Conservation (phyloP, 208 protist species). For the Leishmania lainsoni region DNA sequence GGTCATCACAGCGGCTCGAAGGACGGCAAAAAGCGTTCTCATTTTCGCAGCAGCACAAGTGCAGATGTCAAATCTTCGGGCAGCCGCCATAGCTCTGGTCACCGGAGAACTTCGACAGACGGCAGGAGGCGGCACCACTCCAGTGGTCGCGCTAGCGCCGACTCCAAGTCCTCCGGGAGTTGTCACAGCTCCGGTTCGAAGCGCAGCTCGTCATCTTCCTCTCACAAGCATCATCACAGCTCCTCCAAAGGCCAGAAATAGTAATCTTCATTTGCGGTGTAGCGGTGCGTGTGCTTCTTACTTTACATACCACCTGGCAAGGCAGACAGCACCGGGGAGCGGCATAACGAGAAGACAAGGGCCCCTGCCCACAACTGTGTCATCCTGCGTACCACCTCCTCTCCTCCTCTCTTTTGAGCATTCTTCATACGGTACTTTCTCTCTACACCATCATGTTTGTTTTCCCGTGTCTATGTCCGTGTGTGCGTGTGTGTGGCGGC, state of each 20-base stretch:
- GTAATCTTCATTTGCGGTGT: too few species aligned
- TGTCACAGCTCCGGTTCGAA: slow-evolving; percentile 17
- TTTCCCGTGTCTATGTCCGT: background rate
- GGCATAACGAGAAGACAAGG: background rate
- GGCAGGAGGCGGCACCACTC: background rate
- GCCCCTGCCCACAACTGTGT: background rate
- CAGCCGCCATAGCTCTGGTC: background rate
- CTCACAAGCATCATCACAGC: slow-evolving; percentile 9
- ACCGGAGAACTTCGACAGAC: background rate
- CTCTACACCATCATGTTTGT: background rate
- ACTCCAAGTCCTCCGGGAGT: slow-evolving; percentile 23
- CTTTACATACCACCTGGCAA: background rate
- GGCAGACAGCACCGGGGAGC: background rate
- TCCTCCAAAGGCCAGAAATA: slow-evolving; percentile 28
- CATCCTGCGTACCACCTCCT: background rate
- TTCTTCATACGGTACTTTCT: background rate
- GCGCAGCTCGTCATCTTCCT: background rate
- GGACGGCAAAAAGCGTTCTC: too few species aligned
- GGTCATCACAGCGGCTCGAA: too few species aligned
- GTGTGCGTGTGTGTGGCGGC: background rate
- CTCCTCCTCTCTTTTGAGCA: background rate
- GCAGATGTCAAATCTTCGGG: too few species aligned
- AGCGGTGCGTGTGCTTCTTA: background rate
- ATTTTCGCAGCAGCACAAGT: too few species aligned
- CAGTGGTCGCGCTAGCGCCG: background rate